Base-by-base conservation (phyloP, 176 grass and related monocot species). In the Carex kokanica region DNA sequence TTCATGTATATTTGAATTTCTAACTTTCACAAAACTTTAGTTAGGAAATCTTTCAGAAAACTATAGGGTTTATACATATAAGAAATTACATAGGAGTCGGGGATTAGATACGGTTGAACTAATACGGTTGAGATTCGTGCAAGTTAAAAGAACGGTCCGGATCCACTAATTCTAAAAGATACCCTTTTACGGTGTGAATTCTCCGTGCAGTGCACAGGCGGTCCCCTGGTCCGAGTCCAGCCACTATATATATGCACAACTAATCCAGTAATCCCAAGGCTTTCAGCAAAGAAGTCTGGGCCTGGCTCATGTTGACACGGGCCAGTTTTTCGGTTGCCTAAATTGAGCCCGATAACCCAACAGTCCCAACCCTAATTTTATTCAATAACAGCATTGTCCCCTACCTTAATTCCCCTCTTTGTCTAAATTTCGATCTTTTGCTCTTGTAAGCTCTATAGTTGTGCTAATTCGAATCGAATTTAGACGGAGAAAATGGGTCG, bases 21-120 rank as follows among this genome's bases (percentile, higher is more conserved):
- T 27, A 27, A 74, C 45, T 74, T 53, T 74, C 6, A 74, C 71
- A 74, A 73, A 74, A 16, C 21, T 74, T 53, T 51, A 74, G 24
- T 27, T 27, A 27, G 1, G 25, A 27, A 27, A 27, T 27, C 25
- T 27, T 27, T 71, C 38, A 27, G 25, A 27, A 27, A 27, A 27
- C 25, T 27, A 27, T 27, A 27, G 25, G 25, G 25, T 27, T 27
- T 27, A 1, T 1, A 27, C 25, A 27, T 27, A 27, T 27, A 0
- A 27, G 25, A 27, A 27, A 27, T 27, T n/a, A n/a, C n/a, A n/a
- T n/a, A n/a, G n/a, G n/a, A n/a, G n/a, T n/a, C n/a, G n/a, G n/a
- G n/a, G n/a, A n/a, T n/a, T n/a, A n/a, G n/a, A n/a, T n/a, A n/a
- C n/a, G n/a, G n/a, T n/a, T n/a, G n/a, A n/a, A n/a, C n/a, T n/a